Conservation (phyloP, 768 basidiomycete genomes). For the Clavulina sp. region DNA sequence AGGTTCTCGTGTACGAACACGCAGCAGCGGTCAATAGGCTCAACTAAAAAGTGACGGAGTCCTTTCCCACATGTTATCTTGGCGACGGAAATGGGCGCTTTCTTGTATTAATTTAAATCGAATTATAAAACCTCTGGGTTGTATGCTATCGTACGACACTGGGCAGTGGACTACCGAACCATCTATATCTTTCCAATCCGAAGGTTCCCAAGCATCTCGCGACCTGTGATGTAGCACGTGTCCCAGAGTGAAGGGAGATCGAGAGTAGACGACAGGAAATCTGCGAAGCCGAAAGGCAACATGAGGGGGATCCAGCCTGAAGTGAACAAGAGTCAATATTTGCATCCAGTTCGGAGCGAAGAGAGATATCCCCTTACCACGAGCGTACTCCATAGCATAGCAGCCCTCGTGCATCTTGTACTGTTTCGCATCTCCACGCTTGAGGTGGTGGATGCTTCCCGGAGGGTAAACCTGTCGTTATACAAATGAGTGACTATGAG, state of each 20-base stretch:
- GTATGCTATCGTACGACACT: too few species aligned
- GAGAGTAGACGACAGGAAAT: slow-evolving; percentile 72
- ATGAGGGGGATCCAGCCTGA: slow-evolving; percentile 94
- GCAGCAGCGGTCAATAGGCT: slow-evolving; percentile 7
- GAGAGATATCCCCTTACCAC: slow-evolving; percentile 34
- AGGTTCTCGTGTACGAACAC: slow-evolving; percentile 11
- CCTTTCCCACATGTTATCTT: too few species aligned
- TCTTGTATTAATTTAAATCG: too few species aligned
- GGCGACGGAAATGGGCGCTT: too few species aligned
- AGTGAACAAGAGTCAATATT: neutral
- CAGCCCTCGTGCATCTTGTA: slow-evolving; percentile 97
- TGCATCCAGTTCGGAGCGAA: too few species aligned
- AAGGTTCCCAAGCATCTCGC: slow-evolving; percentile 72
- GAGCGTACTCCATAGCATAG: slow-evolving; percentile 88
- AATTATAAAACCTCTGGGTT: too few species aligned
- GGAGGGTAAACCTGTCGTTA: slow-evolving; percentile 37
- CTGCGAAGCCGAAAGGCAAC: slow-evolving; percentile 87
- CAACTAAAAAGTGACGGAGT: neutral
- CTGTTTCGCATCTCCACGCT: slow-evolving; percentile 75
- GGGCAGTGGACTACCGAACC: too few species aligned
- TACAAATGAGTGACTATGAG: neutral
- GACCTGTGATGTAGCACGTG: slow-evolving; percentile 56
- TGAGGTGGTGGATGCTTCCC: slow-evolving; percentile 73
- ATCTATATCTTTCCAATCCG: slow-evolving; percentile 67
- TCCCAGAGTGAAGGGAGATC: slow-evolving; percentile 69